Evolutionary conservation across 345 rosid species (phyloP).

Genomic region (Schrenkiella parvula): DNA sequence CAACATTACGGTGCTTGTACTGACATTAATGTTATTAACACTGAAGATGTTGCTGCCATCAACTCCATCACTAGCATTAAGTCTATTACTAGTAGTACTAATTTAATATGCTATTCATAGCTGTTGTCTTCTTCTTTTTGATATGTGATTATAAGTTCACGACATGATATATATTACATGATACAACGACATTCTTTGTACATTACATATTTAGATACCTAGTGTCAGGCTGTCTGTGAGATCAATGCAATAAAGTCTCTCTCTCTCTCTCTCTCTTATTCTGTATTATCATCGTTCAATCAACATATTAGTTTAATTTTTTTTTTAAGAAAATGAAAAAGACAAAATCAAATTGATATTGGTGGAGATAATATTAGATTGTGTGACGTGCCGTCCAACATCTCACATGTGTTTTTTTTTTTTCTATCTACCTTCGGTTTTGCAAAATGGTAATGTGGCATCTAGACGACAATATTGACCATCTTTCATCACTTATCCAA

Average conservation of each 20-base stretch:
- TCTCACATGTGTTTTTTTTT: slow-evolving; percentile 24
- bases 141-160: not conserved
- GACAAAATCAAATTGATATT: not conserved
- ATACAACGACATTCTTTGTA: not conserved
- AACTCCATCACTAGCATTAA: not conserved
- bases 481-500: not conserved
- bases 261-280: not conserved
- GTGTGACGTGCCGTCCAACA: slow-evolving; percentile 20
- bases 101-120: not conserved
- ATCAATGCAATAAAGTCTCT: not conserved
- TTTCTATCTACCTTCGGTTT: slow-evolving; percentile 21
- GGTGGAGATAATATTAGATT: not conserved
- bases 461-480: slow-evolving; percentile 29
- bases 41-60: not conserved
- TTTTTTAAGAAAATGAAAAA: not conserved
- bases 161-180: not conserved
- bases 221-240: not conserved
- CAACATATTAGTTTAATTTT: not conserved
- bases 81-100: not conserved
- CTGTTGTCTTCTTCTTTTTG: not conserved
- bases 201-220: not conserved
- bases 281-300: slow-evolving; percentile 2
- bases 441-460: slow-evolving; percentile 8
- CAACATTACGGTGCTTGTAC: not conserved
- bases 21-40: not conserved